phyloP scores from a whole-genome alignment of 1,284 basidiomycete species.

The Sanghuangporus sanghuang region DNA sequence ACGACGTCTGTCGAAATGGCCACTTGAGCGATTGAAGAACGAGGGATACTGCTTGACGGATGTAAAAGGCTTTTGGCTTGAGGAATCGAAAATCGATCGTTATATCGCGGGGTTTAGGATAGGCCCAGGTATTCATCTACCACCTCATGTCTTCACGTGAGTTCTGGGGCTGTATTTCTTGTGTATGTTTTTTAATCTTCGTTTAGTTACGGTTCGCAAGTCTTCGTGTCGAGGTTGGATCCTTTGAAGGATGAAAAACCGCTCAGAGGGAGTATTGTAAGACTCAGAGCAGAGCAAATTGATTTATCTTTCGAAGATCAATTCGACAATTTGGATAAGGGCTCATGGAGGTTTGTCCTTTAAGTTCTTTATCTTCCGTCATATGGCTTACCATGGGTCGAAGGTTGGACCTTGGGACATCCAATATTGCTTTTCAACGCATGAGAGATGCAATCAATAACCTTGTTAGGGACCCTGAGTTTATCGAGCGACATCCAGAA shows the following conservation, averaged over 20 bases:
- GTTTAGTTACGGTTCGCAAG: constrained; percentile 55
- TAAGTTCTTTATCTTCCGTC: neutral
- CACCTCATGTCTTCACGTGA: constrained; percentile 60
- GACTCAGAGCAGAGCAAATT: constrained; percentile 42
- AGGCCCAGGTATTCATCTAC: constrained; percentile 52
- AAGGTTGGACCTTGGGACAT: constrained; percentile 66
- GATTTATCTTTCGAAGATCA: constrained; percentile 51
- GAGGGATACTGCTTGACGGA: constrained; percentile 70
- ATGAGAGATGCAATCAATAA: constrained; percentile 65
- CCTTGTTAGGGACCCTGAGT: constrained; percentile 53
- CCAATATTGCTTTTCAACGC: constrained; percentile 62
- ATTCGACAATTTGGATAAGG: constrained; percentile 40
- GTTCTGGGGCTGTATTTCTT: constrained; percentile 23
- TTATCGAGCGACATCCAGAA: constrained; percentile 31
- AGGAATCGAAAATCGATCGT: constrained; percentile 52
- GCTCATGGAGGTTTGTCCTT: constrained; percentile 48
- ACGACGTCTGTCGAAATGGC: constrained; percentile 63
- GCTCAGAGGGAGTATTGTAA: constrained; percentile 51
- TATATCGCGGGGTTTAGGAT: constrained; percentile 57
- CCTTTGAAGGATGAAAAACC: constrained; percentile 43
- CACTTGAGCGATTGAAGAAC: constrained; percentile 46
- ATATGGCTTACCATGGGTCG: neutral
- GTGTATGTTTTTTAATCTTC: constrained; percentile 10
- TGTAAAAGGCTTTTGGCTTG: constrained; percentile 59
- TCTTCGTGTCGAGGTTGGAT: constrained; percentile 58